Conservation (phyloP, 2,329 filamentous ascomycete species). For the Podosphaera fusca region DNA sequence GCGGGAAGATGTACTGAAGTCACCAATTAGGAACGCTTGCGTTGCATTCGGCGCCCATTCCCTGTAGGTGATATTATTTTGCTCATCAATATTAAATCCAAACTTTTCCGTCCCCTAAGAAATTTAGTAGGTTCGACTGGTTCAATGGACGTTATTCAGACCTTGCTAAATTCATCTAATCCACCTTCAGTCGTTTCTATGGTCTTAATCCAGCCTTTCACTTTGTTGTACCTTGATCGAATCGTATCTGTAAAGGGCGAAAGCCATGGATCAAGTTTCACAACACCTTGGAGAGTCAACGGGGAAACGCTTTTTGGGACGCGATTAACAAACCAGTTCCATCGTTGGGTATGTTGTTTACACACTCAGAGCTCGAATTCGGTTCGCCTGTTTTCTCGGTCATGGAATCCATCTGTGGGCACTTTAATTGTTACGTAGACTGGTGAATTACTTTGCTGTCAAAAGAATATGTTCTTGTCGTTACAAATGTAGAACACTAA, state of each 20-base stretch:
- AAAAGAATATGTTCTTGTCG: too few species aligned
- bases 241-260: slow-evolving; percentile 62
- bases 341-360: slow-evolving; percentile 35
- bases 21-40: slow-evolving; percentile 68
- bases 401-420: slow-evolving; percentile 11
- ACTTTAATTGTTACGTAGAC: too few species aligned
- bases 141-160: slow-evolving; percentile 18
- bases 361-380: slow-evolving; percentile 17
- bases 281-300: slow-evolving; percentile 37
- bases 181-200: slow-evolving; percentile 73
- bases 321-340: slow-evolving; percentile 37
- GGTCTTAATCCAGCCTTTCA: slow-evolving; percentile 66
- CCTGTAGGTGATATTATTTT: slow-evolving; percentile 66
- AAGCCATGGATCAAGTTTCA: slow-evolving; percentile 75
- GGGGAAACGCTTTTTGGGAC: slow-evolving; percentile 4
- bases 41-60: slow-evolving; percentile 92
- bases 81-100: slow-evolving; percentile 52
- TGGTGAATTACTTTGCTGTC: too few species aligned
- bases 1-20: slow-evolving; percentile 47
- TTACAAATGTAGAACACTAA: too few species aligned
- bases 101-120: slow-evolving; percentile 61
- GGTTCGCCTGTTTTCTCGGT: slow-evolving; percentile 13
- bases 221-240: slow-evolving; percentile 51
- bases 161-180: slow-evolving; percentile 73
- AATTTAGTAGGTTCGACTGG: slow-evolving; percentile 4